phyloP scores from a whole-genome alignment of 2,329 filamentous ascomycete genomes.

The Escovopsis sp. region DNA sequence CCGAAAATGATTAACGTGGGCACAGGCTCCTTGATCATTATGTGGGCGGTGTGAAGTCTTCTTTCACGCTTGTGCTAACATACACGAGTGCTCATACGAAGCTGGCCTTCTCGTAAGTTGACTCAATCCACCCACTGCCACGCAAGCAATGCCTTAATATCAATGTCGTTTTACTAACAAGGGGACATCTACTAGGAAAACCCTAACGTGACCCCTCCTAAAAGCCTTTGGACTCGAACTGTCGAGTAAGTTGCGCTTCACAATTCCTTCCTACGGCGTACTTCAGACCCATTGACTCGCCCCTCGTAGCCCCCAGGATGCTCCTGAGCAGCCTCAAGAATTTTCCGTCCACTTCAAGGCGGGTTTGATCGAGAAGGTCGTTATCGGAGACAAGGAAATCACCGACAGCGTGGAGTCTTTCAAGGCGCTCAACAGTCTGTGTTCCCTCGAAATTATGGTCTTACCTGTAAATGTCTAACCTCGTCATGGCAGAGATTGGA shows the following conservation, averaged over 20 bases:
- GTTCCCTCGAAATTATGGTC: too few species aligned
- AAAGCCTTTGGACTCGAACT: constrained; percentile 57
- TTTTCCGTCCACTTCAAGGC: constrained; percentile 51
- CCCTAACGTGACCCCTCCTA: constrained; percentile 39
- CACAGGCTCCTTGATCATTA: too few species aligned
- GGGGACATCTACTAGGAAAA: constrained; percentile 25
- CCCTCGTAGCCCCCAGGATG: not conserved
- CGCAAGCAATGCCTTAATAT: not conserved
- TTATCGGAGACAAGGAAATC: constrained; percentile 4
- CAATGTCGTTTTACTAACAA: not conserved
- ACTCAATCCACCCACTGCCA: too few species aligned
- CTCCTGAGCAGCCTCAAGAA: constrained; percentile 15
- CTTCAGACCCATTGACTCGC: not conserved
- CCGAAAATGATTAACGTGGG: too few species aligned
- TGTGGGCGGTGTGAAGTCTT: too few species aligned
- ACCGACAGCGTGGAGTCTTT: constrained; percentile 30
- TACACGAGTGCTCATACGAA: constrained; percentile 51
- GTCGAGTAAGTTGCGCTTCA: not conserved
- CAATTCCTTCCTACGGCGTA: not conserved
- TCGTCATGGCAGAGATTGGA: constrained; percentile 29
- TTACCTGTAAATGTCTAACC: too few species aligned
- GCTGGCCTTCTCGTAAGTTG: constrained; percentile 42
- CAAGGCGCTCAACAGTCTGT: constrained; percentile 30
- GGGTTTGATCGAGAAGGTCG: constrained; percentile 51
- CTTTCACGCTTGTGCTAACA: too few species aligned